A percentile compares a stretch with the other conserved stretches of the same genome.
Evolutionary conservation across 2,329 filamentous ascomycete genomes (phyloP).

Genomic region (Colletotrichum theobromicola): DNA sequence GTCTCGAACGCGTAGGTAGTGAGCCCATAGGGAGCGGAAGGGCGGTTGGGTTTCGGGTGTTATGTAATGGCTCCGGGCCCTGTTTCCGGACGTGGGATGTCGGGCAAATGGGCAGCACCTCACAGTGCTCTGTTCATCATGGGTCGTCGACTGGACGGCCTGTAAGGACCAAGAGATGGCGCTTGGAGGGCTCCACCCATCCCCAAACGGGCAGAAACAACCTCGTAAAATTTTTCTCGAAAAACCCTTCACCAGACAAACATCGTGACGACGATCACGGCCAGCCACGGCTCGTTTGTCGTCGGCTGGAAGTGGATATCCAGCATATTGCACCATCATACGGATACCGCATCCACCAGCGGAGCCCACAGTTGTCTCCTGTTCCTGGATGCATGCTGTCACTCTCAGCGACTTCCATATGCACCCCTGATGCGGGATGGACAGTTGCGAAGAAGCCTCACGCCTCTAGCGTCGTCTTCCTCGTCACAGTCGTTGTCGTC

Average conservation of each 20-base stretch:
- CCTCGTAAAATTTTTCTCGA: not conserved
- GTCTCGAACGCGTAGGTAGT: not conserved
- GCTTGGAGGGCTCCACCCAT: not conserved
- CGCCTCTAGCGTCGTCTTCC: not conserved
- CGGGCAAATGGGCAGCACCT: not conserved
- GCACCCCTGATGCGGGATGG: not conserved
- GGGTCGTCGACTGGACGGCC: not conserved
- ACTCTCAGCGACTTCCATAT: not conserved
- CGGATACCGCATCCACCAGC: not conserved
- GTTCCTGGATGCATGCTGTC: not conserved
- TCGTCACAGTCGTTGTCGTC: not conserved
- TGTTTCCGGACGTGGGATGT: conserved; percentile 7
- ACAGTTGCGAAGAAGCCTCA: not conserved
- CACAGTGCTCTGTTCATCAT: not conserved
- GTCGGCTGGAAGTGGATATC: conserved; percentile 23
- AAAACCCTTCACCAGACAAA: not conserved
- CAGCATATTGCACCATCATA: conserved; percentile 1
- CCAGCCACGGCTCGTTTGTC: conserved; percentile 18
- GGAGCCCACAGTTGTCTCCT: conserved; percentile 4
- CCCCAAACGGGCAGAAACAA: not conserved
- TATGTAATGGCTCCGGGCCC: conserved; percentile 6
- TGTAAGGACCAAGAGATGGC: not conserved
- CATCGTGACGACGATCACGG: not conserved
- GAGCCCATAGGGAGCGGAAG: not conserved
- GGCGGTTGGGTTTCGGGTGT: not conserved